Conservation (phyloP, 2,329 filamentous ascomycete genomes). For the Stagonosporopsis rhizophila region DNA sequence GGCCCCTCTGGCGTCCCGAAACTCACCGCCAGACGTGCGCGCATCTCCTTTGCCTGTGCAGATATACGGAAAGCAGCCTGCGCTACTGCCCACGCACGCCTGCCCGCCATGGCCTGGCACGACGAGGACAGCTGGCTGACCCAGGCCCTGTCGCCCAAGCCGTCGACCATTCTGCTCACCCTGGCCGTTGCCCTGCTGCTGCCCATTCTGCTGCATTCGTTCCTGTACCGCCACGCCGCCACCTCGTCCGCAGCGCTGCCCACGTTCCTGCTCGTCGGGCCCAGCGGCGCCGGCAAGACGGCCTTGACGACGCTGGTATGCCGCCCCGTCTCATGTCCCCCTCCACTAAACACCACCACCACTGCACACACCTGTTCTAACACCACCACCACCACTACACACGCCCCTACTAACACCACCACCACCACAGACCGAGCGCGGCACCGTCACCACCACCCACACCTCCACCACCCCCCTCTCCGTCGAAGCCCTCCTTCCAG, state of each 20-base stretch:
- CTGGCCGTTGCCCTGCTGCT: slow-evolving; percentile 73
- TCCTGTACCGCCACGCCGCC: slow-evolving; percentile 72
- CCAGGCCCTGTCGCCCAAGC: slow-evolving; percentile 54
- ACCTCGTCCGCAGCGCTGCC: slow-evolving; percentile 68
- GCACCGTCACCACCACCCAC: slow-evolving; percentile 63
- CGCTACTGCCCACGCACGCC: slow-evolving; percentile 18
- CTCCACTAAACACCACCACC: no score
- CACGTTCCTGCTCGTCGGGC: slow-evolving; percentile 80
- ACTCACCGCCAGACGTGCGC: slow-evolving; percentile 18
- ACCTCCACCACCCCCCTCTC: slow-evolving; percentile 53
- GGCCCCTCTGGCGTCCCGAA: slow-evolving; percentile 9
- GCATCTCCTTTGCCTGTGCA: slow-evolving; percentile 16
- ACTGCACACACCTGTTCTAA: not conserved
- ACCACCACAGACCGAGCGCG: slow-evolving; percentile 59
- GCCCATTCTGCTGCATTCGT: slow-evolving; percentile 78
- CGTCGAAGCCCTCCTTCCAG: slow-evolving; percentile 66
- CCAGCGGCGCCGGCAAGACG: slow-evolving; percentile 86
- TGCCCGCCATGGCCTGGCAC: slow-evolving; percentile 44
- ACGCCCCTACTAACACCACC: no score
- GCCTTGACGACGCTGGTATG: slow-evolving; percentile 78
- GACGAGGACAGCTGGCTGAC: slow-evolving; percentile 55
- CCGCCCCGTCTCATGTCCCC: not conserved
- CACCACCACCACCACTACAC: slow-evolving; percentile 34
- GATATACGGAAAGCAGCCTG: slow-evolving; percentile 8
- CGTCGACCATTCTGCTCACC: slow-evolving; percentile 68